These are phyloP conservation scores for Anthracocystis walkeri DNA, from an alignment of 1,284 basidiomycete species.

Conservation along the genomic window DNA sequence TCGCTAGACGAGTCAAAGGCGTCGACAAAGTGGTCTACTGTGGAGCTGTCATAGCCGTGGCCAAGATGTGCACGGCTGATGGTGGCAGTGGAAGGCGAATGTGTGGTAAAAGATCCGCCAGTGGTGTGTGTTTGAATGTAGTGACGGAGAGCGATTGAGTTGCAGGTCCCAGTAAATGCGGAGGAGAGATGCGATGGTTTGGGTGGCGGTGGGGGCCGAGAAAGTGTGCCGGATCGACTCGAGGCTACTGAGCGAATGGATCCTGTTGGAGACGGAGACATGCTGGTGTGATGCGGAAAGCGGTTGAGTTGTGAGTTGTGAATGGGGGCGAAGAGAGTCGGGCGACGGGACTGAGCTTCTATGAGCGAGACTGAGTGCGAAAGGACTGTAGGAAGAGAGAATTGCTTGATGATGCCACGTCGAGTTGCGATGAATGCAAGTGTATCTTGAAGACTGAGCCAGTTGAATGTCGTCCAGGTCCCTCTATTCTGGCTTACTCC, in stretches of 20 bases:
- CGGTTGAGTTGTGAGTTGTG: too few species aligned
- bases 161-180: slow-evolving; percentile 57
- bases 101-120: slow-evolving; percentile 38
- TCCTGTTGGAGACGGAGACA: slow-evolving; percentile 19
- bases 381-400: too few species aligned
- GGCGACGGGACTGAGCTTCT: background rate
- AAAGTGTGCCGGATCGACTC: slow-evolving; percentile 30
- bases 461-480: too few species aligned
- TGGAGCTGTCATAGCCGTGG: slow-evolving; percentile 38
- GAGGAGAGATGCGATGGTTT: slow-evolving; percentile 58
- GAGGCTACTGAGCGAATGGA: slow-evolving; percentile 28
- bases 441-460: too few species aligned
- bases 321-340: background rate
- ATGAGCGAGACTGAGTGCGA: background rate
- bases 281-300: background rate
- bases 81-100: slow-evolving; percentile 27
- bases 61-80: slow-evolving; percentile 36
- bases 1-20: slow-evolving; percentile 34
- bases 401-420: too few species aligned
- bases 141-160: slow-evolving; percentile 54
- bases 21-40: slow-evolving; percentile 38
- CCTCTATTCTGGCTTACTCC: too few species aligned
- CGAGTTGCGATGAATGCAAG: too few species aligned
- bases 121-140: slow-evolving; percentile 56
- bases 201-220: slow-evolving; percentile 51